These are phyloP conservation scores for Pleurotus tuoliensis DNA, from an alignment of 768 basidiomycete genomes.

Conservation along the genomic window DNA sequence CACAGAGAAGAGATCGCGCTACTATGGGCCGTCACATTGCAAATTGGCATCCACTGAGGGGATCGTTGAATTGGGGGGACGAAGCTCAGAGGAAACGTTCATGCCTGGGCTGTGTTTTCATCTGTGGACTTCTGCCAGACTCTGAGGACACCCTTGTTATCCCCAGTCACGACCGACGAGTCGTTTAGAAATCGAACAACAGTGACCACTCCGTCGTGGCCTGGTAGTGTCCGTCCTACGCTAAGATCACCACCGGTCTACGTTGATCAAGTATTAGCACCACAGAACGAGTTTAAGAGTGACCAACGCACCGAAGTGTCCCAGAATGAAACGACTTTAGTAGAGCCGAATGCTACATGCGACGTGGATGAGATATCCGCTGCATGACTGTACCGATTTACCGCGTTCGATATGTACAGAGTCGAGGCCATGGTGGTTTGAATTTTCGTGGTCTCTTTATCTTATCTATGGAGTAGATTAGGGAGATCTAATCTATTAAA, in stretches of 20 bases:
- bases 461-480: background rate
- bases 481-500: background rate
- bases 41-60: slow-evolving; percentile 53
- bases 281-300: background rate
- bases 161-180: slow-evolving; percentile 60
- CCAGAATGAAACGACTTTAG: slow-evolving; percentile 44
- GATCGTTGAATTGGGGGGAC: slow-evolving; percentile 14
- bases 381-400: slow-evolving; percentile 45
- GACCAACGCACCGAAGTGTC: slow-evolving; percentile 30
- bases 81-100: slow-evolving; percentile 22
- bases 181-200: slow-evolving; percentile 64
- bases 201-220: slow-evolving; percentile 72
- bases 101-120: slow-evolving; percentile 31
- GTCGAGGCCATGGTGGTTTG: slow-evolving; percentile 21
- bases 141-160: slow-evolving; percentile 66
- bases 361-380: slow-evolving; percentile 43
- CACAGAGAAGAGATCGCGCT: slow-evolving; percentile 69
- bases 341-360: slow-evolving; percentile 43
- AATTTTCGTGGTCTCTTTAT: background rate
- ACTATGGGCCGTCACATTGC: slow-evolving; percentile 54
- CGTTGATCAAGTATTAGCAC: slow-evolving; percentile 8
- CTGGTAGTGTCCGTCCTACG: slow-evolving; percentile 67
- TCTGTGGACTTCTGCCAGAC: slow-evolving; percentile 50
- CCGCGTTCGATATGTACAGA: slow-evolving; percentile 42
- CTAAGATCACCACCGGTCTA: slow-evolving; percentile 51